A percentile compares a stretch with the other conserved stretches of the same genome.
phyloP scores from a whole-genome alignment of 768 basidiomycete species.

The Mycena floridula region DNA sequence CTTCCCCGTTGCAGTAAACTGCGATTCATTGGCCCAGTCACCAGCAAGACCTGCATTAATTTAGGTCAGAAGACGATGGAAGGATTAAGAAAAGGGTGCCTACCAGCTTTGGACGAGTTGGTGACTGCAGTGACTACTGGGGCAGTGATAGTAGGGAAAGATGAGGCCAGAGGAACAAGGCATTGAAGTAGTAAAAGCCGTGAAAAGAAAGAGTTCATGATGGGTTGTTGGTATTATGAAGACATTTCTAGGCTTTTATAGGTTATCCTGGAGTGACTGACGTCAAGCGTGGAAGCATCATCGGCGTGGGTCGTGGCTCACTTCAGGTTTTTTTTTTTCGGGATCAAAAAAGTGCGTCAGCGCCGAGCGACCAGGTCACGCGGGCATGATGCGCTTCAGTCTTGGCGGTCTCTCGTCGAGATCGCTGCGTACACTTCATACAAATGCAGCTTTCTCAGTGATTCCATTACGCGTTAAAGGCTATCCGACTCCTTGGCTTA shows the following conservation, averaged over 20 bases:
- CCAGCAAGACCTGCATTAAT: too few relatives aligned
- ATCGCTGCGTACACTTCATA: not conserved
- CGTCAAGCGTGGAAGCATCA: not conserved
- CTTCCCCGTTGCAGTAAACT: slow-evolving; percentile 38
- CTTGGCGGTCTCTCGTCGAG: not conserved
- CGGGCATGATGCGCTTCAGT: not conserved
- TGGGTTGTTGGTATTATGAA: too few relatives aligned
- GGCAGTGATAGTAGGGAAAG: too few relatives aligned
- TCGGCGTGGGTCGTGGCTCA: not conserved
- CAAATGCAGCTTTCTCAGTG: slow-evolving; percentile 12
- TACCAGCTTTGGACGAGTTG: slow-evolving; percentile 39
- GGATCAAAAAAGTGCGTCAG: not conserved
- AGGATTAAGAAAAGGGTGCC: too few relatives aligned
- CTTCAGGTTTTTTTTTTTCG: not conserved
- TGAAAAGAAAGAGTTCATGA: too few relatives aligned
- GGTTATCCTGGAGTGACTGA: too few relatives aligned
- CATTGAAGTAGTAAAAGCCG: too few relatives aligned
- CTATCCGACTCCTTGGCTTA: slow-evolving; percentile 30
- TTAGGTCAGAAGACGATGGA: too few relatives aligned
- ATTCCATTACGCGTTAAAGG: slow-evolving; percentile 10
- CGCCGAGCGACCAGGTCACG: not conserved
- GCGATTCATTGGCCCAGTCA: slow-evolving; percentile 30
- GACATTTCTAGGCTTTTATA: too few relatives aligned
- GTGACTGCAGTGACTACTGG: not conserved
- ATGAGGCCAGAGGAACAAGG: too few relatives aligned